A percentile compares a stretch with the other conserved stretches of the same genome.
Evolutionary conservation across 108 stramenopile species (phyloP).

Genomic region (Cyclotella baltica): DNA sequence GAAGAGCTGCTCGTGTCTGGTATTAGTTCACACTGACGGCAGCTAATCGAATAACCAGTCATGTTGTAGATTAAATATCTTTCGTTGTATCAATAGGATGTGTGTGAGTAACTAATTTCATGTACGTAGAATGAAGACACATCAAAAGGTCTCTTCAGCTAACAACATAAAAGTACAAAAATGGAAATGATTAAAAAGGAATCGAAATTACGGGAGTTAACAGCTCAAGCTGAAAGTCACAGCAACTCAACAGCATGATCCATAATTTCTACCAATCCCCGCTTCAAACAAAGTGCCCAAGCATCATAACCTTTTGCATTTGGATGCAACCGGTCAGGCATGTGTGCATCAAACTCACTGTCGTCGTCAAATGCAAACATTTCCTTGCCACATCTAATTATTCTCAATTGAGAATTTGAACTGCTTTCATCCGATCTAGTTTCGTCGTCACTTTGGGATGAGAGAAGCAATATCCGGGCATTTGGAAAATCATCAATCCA

Average conservation of each 20-base stretch:
- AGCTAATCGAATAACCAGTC: too few species aligned
- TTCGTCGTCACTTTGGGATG: slow-evolving; percentile 13
- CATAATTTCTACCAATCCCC: slow-evolving; percentile 39
- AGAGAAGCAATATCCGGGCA: slow-evolving; percentile 38
- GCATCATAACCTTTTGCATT: slow-evolving; percentile 48
- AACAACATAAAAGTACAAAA: too few species aligned
- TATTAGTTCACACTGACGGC: too few species aligned
- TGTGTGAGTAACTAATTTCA: too few species aligned
- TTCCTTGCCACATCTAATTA: slow-evolving; percentile 29
- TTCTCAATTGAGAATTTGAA: neutral
- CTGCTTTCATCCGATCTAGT: neutral
- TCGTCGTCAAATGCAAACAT: slow-evolving; percentile 39
- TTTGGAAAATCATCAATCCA: slow-evolving; percentile 46
- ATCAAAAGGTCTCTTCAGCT: too few species aligned
- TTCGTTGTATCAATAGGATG: too few species aligned
- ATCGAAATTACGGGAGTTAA: too few species aligned
- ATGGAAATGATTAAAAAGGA: too few species aligned
- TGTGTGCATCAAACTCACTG: slow-evolving; percentile 32
- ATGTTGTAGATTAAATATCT: too few species aligned
- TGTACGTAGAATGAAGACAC: too few species aligned
- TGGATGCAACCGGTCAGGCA: slow-evolving; percentile 63
- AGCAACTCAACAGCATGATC: neutral
- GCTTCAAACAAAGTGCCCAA: slow-evolving; percentile 46
- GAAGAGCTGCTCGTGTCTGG: too few species aligned
- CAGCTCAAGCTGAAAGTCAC: neutral